Conservation (phyloP, 108 stramenopile genomes). For the Pelagomonas calceolata region DNA sequence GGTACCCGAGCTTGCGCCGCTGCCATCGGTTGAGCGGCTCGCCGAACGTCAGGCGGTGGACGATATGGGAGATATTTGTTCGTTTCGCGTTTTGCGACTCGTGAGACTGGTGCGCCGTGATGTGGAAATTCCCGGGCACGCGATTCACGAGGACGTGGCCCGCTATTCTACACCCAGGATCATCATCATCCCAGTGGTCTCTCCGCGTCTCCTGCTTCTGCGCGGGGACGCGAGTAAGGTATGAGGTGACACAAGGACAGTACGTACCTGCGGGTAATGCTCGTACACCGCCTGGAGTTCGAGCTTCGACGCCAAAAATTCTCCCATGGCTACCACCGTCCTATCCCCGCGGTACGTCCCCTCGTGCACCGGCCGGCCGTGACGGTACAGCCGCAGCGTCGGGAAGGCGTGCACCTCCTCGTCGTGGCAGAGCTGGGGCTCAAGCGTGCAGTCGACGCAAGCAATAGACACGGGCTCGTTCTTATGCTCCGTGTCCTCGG, state of each 20-base stretch:
- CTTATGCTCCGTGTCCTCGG: neutral
- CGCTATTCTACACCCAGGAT: neutral
- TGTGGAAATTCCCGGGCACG: constrained; percentile 19
- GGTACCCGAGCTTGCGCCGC: neutral
- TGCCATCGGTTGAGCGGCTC: neutral
- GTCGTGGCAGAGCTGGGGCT: constrained; percentile 4
- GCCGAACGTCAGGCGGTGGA: constrained; percentile 8
- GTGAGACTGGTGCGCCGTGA: constrained; percentile 1
- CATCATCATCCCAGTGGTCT: neutral
- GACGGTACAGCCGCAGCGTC: constrained; percentile 2
- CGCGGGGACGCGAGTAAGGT: too few relatives aligned
- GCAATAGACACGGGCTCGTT: neutral
- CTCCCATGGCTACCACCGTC: constrained; percentile 1
- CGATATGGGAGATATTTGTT: constrained; percentile 9
- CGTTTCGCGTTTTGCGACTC: constrained; percentile 1
- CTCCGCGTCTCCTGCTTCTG: neutral
- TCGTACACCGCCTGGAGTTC: neutral
- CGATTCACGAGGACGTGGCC: constrained; percentile 12
- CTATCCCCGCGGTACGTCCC: constrained; percentile 5
- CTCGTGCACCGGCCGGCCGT: neutral
- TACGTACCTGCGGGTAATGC: neutral
- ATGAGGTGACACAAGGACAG: too few relatives aligned
- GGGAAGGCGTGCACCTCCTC: constrained; percentile 8
- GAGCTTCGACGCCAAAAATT: neutral
- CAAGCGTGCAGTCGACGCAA: neutral